Evolutionary conservation across 805 yeast genomes (phyloP).

Genomic region (Yarrowia bubula): DNA sequence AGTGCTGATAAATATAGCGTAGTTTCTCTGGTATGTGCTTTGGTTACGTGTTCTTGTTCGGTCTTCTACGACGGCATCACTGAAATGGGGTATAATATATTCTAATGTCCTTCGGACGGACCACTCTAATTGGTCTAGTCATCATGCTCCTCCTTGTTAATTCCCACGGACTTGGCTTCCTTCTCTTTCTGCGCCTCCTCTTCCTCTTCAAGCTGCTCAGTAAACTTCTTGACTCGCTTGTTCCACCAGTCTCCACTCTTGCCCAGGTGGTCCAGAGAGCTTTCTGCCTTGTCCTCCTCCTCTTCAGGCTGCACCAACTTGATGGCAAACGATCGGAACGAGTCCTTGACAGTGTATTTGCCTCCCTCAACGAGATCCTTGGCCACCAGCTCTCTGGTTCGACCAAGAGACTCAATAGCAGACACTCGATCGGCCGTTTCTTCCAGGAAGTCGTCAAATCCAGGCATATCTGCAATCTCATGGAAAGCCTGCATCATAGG

Average conservation of each 20-base stretch:
- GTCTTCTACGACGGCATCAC: too few species aligned
- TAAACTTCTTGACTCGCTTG: slow-evolving; percentile 29
- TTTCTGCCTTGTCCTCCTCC: slow-evolving; percentile 34
- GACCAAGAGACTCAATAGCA: slow-evolving; percentile 71
- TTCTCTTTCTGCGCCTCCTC: slow-evolving; percentile 5
- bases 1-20: too few species aligned
- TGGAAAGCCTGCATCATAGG: slow-evolving; percentile 90
- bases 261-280: slow-evolving; percentile 30
- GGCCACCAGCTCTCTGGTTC: slow-evolving; percentile 72
- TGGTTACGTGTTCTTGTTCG: too few species aligned
- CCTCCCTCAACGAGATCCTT: slow-evolving; percentile 57
- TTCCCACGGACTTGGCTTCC: background rate
- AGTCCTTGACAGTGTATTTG: slow-evolving; percentile 31
- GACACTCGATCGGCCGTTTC: slow-evolving; percentile 67
- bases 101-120: background rate
- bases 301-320: slow-evolving; percentile 29
- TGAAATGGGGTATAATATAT: background rate
- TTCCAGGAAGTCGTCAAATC: slow-evolving; percentile 62
- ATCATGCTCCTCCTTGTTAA: background rate
- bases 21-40: too few species aligned
- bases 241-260: slow-evolving; percentile 32
- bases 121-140: background rate
- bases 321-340: background rate
- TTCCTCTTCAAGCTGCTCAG: slow-evolving; percentile 4
- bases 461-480: slow-evolving; percentile 69